Evolutionary conservation across 2,329 filamentous ascomycete genomes (phyloP), one percentile per base, ranked within the genome.

Genomic region (Hymenotorrendiella dingleyae): DNA sequence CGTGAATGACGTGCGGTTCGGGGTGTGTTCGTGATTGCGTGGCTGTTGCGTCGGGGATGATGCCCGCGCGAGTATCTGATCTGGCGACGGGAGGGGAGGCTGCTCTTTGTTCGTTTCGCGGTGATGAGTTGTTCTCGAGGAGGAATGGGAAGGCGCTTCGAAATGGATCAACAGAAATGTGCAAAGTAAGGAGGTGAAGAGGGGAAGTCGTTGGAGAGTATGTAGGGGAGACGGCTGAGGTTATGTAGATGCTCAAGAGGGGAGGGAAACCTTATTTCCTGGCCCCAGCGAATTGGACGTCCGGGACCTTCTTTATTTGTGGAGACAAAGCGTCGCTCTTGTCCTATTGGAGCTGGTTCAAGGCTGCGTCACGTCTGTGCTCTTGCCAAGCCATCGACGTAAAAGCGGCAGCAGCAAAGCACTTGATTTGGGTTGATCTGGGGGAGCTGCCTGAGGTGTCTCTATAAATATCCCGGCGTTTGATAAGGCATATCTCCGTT

Each of bases 21-120:
- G 16, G 7, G 6, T 16, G 14, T 11, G 23, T 38, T 16, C n/a
- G 19, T 6, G 17, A 7, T 34, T 34, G 49, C 42, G 46, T 48
- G 32, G 39, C 37, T 34, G 30, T 21, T 34, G 30, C 9, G 3
- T 12, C 35, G 35, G 43, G 41, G 38, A 34, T 32, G 37, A 45
- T 49, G 41, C 39, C 43, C 46, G 48, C 37, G 14, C n/a, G 24
- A 11, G n/a, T n/a, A n/a, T 27, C 8, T 2, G 16, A 30, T 22
- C 33, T 36, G 30, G 28, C 21, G 19, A 21, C 17, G 28, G 16
- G 26, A 26, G 33, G 17, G 6, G 21, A 6, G n/a, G 22, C 22
- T n/a, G 20, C 26, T 23, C 4, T 20, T 16, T 9, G 10, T 22
- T 9, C 17, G 32, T 10, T 21, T 17, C 12, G 17, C n/a, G n/a